Conservation (phyloP, 1,284 basidiomycete species). For the Phellopilus nigrolimitatus region DNA sequence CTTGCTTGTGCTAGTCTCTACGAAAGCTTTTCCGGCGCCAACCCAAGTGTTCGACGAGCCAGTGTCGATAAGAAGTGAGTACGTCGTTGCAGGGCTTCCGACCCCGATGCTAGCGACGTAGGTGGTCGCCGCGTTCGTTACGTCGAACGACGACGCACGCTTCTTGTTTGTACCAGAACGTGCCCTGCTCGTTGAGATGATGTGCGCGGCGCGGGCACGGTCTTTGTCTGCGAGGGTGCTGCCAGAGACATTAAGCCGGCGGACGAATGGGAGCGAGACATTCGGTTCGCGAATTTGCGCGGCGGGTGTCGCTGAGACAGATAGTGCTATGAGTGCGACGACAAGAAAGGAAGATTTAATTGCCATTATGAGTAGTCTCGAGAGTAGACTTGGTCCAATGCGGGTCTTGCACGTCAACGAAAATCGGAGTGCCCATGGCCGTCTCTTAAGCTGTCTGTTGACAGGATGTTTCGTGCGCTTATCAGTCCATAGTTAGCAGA, state of each 20-base stretch:
- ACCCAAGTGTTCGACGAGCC: slow-evolving; percentile 25
- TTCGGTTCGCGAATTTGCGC: slow-evolving; percentile 7
- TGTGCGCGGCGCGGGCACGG: slow-evolving; percentile 14
- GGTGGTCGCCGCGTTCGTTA: slow-evolving; percentile 14
- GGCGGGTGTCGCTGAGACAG: slow-evolving; percentile 1
- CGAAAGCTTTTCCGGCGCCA: slow-evolving; percentile 20
- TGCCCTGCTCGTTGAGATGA: background rate
- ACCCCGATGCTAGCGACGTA: slow-evolving; percentile 20
- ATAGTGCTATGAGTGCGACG: background rate
- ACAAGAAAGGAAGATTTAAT: slow-evolving; percentile 1
- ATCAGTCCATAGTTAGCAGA: too few relatives aligned
- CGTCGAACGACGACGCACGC: slow-evolving; percentile 12
- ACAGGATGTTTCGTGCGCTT: too few relatives aligned
- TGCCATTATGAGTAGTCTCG: too few relatives aligned
- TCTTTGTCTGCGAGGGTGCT: slow-evolving; percentile 18
- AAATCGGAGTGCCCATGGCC: too few relatives aligned
- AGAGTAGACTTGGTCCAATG: too few relatives aligned
- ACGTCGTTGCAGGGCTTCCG: slow-evolving; percentile 20
- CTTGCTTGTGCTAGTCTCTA: slow-evolving; percentile 14
- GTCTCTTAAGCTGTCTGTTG: too few relatives aligned
- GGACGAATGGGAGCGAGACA: slow-evolving; percentile 9
- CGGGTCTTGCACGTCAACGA: too few relatives aligned
- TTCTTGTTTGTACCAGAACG: background rate
- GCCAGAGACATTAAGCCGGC: slow-evolving; percentile 9
- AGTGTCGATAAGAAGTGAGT: slow-evolving; percentile 22